Conservation (phyloP, 2,329 filamentous ascomycete genomes). For the Mariannaea sp. region DNA sequence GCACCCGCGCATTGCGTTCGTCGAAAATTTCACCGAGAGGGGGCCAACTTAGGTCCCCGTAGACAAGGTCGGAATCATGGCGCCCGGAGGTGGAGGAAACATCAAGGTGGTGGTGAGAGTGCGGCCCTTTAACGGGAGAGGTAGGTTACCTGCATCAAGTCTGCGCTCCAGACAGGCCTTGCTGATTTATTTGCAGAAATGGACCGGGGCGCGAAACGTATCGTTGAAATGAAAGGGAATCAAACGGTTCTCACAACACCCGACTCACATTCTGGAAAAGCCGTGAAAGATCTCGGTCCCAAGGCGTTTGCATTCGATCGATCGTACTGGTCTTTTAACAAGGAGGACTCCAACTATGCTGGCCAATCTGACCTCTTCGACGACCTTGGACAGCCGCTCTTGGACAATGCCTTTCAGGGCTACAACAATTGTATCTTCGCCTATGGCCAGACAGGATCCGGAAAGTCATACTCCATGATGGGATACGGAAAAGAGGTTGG, state of each 20-base stretch:
- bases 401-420: constrained; percentile 97
- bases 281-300: constrained; percentile 69
- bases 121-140: constrained; percentile 94
- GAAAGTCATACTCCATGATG: constrained; percentile 99
- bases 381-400: constrained; percentile 84
- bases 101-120: constrained; percentile 99
- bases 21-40: constrained; percentile 35
- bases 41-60: constrained; percentile 46
- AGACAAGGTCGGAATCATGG: constrained; percentile 42
- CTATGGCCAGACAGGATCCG: constrained; percentile 96
- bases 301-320: constrained; percentile 96
- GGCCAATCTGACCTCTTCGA: constrained; percentile 87
- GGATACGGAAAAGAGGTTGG: constrained; percentile 95
- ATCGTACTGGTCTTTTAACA: constrained; percentile 98
- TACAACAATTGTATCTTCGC: constrained; percentile 99
- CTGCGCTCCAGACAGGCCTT: constrained; percentile 1
- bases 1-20: constrained; percentile 37
- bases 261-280: constrained; percentile 65
- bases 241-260: constrained; percentile 87
- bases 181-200: constrained; percentile 64
- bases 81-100: constrained; percentile 78
- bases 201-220: constrained; percentile 91
- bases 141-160: constrained; percentile 52
- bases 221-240: constrained; percentile 92
- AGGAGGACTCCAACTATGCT: constrained; percentile 79